Evolutionary conservation across 2,329 filamentous ascomycete species (phyloP).

Genomic region (Cytospora schulzeri): DNA sequence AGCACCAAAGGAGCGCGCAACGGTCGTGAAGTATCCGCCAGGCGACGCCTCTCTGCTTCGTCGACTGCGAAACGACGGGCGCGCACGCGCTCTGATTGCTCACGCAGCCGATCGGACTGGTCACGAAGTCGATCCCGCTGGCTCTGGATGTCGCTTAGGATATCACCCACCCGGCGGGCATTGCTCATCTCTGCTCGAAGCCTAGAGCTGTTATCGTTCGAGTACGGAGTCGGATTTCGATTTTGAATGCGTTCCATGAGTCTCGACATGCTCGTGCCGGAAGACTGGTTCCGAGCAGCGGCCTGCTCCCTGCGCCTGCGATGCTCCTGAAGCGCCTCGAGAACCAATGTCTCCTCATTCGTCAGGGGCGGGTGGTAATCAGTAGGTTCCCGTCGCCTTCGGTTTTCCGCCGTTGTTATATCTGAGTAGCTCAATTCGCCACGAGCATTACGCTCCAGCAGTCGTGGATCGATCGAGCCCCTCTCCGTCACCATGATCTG

Average conservation of each 20-base stretch:
- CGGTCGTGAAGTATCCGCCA: conserved; percentile 8
- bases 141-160: conserved; percentile 43
- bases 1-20: conserved; percentile 15
- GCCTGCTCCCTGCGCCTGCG: conserved; percentile 53
- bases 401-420: conserved; percentile 35
- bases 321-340: conserved; percentile 58
- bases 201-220: conserved; percentile 14
- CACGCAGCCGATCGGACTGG: conserved; percentile 33
- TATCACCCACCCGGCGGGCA: conserved; percentile 38
- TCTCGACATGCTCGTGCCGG: conserved; percentile 13
- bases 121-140: conserved; percentile 39
- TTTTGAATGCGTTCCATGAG: conserved; percentile 25
- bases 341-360: conserved; percentile 56
- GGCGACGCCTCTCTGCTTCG: conserved; percentile 18
- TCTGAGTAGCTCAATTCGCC: conserved; percentile 37
- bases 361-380: conserved; percentile 56
- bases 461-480: conserved; percentile 55
- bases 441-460: conserved; percentile 52
- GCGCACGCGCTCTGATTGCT: conserved; percentile 26
- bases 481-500: conserved; percentile 59
- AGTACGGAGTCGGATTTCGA: conserved; percentile 8
- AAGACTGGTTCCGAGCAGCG: conserved; percentile 18
- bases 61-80: conserved; percentile 15
- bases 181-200: conserved; percentile 21
- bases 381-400: conserved; percentile 38